Evolutionary conservation across 352 stramenopile genomes (phyloP).

Genomic region (Phytophthora melonis): DNA sequence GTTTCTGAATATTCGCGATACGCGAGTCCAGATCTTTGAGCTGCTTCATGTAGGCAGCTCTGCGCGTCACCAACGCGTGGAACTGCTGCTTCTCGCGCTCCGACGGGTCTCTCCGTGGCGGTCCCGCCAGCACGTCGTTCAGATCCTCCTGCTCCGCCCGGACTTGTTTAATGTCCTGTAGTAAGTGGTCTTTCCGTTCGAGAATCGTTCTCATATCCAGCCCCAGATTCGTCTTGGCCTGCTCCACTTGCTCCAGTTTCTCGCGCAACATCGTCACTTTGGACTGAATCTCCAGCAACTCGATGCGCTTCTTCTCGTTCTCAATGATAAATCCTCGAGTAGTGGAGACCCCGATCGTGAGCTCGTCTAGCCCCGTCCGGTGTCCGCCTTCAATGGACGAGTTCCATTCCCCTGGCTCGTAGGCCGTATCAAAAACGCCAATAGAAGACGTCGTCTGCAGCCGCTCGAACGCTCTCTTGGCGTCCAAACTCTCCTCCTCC

Average conservation of each 20-base stretch:
- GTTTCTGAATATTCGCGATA: constrained; percentile 57
- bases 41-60: constrained; percentile 57
- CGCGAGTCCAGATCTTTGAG: constrained; percentile 55
- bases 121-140: constrained; percentile 54
- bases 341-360: constrained; percentile 58
- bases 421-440: constrained; percentile 65
- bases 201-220: constrained; percentile 59
- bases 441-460: constrained; percentile 49
- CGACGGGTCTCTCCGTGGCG: constrained; percentile 66
- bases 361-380: constrained; percentile 56
- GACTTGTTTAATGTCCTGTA: constrained; percentile 65
- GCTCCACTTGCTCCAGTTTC: constrained; percentile 58
- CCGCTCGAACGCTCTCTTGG: constrained; percentile 26
- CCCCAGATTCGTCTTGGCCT: constrained; percentile 48
- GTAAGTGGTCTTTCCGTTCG: constrained; percentile 54
- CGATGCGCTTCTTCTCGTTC: constrained; percentile 57
- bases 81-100: constrained; percentile 73
- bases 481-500: constrained; percentile 44
- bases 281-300: constrained; percentile 66
- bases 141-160: constrained; percentile 59
- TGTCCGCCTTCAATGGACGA: constrained; percentile 56
- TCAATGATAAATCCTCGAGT: constrained; percentile 52
- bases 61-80: constrained; percentile 58
- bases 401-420: constrained; percentile 64
- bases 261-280: constrained; percentile 57